Evolutionary conservation across 1,139 yeast genomes (phyloP), one percentile per base, ranked within the genome.

Genomic region (Arxiozyma heterogenica): DNA sequence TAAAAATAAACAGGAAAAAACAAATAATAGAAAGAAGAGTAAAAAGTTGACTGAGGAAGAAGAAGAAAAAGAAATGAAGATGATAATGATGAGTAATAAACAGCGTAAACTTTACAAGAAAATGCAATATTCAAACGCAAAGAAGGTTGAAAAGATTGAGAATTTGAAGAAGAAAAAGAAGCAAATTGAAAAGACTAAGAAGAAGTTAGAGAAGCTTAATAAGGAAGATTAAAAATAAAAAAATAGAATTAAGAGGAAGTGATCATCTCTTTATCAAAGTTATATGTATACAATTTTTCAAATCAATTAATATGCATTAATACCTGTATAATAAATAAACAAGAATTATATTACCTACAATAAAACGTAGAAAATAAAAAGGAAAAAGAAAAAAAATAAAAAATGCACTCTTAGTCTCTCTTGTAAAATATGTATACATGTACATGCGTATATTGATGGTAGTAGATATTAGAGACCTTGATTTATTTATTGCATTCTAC

Each of bases 81-180:
- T 83, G 81, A 89, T 90, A 69, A 93, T 93, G 98, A 91, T 93
- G 98, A 81, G 94, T 63, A 91, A 90, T 76, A 93, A 91, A 73
- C 96, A 93, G 75, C 86, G 91, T 78, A 89, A 88, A 73, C 79
- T 91, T 63, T 93, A 93, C 78, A 86, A 86, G 76, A 88, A 88
- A 84, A 88, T 93, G 95, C 94, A 89, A 76, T 84, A 89, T 69
- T 94, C 96, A 56, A 82, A 86, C 65, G 84, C 86, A 56, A 84
- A 88, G 80, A 87, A 89, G 74, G 93, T 87, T 68, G 80, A 80
- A 56, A 83, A 94, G 72, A 82, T 82, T 64, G 86, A 85, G 55
- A 82, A 80, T 54, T 78, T 93, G 70, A 77, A 81, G 63, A 80
- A 82, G 75, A 90, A 90, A 83, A 85, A 82, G 73, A 83, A 84